Evolutionary conservation across 805 yeast genomes (phyloP).

Genomic region (Lipomyces yamadae): DNA sequence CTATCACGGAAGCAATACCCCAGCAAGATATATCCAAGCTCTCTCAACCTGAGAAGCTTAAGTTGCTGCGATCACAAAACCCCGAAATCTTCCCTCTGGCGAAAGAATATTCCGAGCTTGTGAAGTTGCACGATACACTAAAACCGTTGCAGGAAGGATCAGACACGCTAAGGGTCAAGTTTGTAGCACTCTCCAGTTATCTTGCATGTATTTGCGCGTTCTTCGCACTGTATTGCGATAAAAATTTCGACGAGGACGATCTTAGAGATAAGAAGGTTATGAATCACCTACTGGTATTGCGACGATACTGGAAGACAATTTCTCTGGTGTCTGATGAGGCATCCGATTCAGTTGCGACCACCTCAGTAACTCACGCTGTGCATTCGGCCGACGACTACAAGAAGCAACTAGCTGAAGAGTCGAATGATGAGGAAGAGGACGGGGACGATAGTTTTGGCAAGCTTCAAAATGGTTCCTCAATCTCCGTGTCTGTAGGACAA

Average conservation of each 20-base stretch:
- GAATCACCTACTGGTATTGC: constrained; percentile 78
- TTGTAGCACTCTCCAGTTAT: constrained; percentile 75
- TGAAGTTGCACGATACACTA: constrained; percentile 49
- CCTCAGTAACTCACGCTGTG: constrained; percentile 21
- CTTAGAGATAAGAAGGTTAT: constrained; percentile 86
- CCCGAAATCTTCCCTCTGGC: constrained; percentile 86
- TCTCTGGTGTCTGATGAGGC: constrained; percentile 52
- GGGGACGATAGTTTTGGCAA: constrained; percentile 12
- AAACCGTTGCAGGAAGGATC: constrained; percentile 14
- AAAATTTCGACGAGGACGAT: constrained; percentile 58
- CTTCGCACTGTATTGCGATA: constrained; percentile 71
- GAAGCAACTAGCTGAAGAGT: too few species aligned
- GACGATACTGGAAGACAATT: constrained; percentile 73
- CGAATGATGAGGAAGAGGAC: constrained; percentile 37
- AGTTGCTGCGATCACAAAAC: constrained; percentile 62
- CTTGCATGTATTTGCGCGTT: constrained; percentile 78
- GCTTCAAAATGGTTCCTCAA: not conserved
- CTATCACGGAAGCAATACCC: constrained; percentile 46
- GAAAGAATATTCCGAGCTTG: constrained; percentile 58
- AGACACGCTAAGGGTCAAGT: constrained; percentile 52
- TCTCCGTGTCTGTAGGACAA: not conserved
- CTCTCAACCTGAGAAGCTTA: constrained; percentile 58
- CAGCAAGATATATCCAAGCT: constrained; percentile 55
- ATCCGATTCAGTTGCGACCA: constrained; percentile 16
- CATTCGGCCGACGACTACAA: constrained; percentile 39